Conservation (phyloP, 164 flowering plant genomes). For the Annona squamosa region DNA sequence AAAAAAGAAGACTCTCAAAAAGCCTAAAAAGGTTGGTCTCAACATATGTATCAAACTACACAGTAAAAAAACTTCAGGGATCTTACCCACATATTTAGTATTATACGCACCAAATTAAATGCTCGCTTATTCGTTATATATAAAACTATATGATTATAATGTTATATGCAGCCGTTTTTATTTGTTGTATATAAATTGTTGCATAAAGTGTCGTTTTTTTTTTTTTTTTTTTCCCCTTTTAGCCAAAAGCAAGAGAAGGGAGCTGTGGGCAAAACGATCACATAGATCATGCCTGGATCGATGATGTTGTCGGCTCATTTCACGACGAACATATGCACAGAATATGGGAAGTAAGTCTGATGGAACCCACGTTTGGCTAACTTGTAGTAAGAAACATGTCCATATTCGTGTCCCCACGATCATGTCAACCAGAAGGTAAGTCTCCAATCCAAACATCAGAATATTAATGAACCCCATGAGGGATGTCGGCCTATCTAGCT, state of each 20-base stretch:
- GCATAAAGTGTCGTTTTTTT: too few relatives aligned
- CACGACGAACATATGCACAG: not conserved
- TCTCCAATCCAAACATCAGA: not conserved
- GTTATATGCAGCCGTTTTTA: not conserved
- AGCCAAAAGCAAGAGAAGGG: not conserved
- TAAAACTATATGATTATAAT: not conserved
- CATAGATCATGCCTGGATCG: not conserved
- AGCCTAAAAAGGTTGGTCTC: too few relatives aligned
- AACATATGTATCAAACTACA: too few relatives aligned
- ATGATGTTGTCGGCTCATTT: not conserved
- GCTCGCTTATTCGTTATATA: not conserved
- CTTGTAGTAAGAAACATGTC: slow-evolving; percentile 1
- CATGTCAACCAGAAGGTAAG: not conserved
- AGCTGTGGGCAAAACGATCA: not conserved
- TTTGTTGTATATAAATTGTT: not conserved
- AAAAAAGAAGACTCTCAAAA: too few relatives aligned
- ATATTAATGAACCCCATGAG: slow-evolving; percentile 10
- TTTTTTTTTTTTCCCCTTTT: not conserved
- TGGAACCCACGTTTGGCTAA: not conserved
- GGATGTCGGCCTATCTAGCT: slow-evolving; percentile 9
- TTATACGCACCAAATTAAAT: not conserved
- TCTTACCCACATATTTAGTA: too few relatives aligned
- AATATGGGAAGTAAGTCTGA: not conserved
- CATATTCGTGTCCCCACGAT: not conserved
- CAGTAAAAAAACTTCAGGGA: too few relatives aligned